Evolutionary conservation across 768 basidiomycete genomes (phyloP).

Genomic region (Lyophyllum decastes): DNA sequence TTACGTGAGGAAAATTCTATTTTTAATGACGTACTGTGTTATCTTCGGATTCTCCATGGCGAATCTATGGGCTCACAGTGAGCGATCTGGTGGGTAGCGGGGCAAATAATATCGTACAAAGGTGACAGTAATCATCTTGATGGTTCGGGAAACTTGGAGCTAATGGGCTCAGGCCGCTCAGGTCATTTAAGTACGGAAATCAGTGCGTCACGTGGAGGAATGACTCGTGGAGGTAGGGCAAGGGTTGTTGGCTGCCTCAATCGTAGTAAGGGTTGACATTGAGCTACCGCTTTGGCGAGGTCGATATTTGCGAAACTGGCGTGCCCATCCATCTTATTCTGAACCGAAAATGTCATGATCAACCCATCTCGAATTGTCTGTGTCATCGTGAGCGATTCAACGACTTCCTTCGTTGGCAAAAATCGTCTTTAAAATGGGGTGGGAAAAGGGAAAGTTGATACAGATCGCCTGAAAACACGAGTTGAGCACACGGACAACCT

Average conservation of each 20-base stretch:
- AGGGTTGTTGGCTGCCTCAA: background rate
- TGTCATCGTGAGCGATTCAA: too few species aligned
- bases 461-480: too few species aligned
- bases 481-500: too few species aligned
- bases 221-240: background rate
- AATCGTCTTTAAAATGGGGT: too few species aligned
- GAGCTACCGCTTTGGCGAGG: too few species aligned
- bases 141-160: background rate
- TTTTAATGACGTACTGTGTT: constrained; percentile 49
- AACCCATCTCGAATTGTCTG: too few species aligned
- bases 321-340: too few species aligned
- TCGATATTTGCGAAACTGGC: too few species aligned
- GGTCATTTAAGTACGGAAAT: background rate
- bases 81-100: background rate
- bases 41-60: constrained; percentile 73
- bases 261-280: too few species aligned
- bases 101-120: background rate
- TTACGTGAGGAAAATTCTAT: background rate
- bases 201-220: background rate
- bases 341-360: too few species aligned
- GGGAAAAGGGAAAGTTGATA: too few species aligned
- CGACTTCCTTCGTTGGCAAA: too few species aligned
- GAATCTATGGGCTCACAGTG: constrained; percentile 39
- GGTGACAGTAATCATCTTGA: constrained; percentile 11
- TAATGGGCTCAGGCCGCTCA: background rate